These are phyloP conservation scores for Apodospora peruviana DNA, from an alignment of 495 filamentous ascomycete species.

Conservation along the genomic window DNA sequence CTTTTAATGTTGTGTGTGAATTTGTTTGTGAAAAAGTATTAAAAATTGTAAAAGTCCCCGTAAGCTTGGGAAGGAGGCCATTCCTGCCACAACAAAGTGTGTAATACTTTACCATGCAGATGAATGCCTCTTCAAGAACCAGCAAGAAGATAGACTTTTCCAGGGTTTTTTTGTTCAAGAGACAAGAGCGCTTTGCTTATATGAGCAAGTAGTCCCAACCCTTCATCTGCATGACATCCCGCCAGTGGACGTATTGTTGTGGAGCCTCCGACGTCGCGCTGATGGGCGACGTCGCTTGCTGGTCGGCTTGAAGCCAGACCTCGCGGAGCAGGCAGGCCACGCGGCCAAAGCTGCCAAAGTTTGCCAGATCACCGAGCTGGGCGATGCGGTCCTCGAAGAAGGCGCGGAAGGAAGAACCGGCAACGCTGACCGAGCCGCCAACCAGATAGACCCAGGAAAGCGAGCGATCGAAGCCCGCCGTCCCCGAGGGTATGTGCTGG, in stretches of 20 bases:
- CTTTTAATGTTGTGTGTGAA: background rate
- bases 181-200: constrained; percentile 34
- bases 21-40: constrained; percentile 4
- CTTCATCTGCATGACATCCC: constrained; percentile 88
- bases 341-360: constrained; percentile 78
- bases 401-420: constrained; percentile 64
- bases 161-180: background rate
- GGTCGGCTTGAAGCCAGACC: constrained; percentile 72
- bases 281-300: constrained; percentile 33
- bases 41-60: constrained; percentile 4
- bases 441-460: constrained; percentile 91
- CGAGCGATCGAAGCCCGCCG: constrained; percentile 79
- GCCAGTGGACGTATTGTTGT: constrained; percentile 73
- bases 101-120: constrained; percentile 23
- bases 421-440: constrained; percentile 66
- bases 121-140: constrained; percentile 27
- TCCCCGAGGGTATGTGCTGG: constrained; percentile 73
- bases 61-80: constrained; percentile 11
- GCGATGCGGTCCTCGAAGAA: constrained; percentile 67
- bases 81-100: constrained; percentile 16
- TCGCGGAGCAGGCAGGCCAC: constrained; percentile 73
- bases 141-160: constrained; percentile 27
- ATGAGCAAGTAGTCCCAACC: constrained; percentile 91
- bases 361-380: constrained; percentile 66
- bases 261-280: constrained; percentile 37